phyloP scores from a whole-genome alignment of 225 moss, liverwort and hornwort genomes.

The Pleurozium schreberi region DNA sequence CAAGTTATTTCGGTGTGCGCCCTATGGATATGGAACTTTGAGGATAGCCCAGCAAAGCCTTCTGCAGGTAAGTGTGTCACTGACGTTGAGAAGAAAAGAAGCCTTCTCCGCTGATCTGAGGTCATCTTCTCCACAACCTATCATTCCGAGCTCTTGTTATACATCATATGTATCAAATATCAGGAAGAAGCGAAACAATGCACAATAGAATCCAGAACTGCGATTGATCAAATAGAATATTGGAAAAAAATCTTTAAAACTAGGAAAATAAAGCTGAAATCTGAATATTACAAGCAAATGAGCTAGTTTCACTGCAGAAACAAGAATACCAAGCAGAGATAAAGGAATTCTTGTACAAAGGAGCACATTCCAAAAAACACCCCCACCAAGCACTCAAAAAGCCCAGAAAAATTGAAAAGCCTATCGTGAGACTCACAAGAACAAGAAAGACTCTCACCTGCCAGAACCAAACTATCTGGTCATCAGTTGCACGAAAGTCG shows the following conservation, averaged over 20 bases:
- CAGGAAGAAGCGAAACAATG: not conserved
- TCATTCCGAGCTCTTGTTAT: not conserved
- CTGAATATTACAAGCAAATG: not conserved
- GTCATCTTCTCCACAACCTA: constrained; percentile 82
- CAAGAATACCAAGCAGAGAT: not conserved
- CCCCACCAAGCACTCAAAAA: not conserved
- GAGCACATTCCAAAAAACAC: not conserved
- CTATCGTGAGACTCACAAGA: not conserved
- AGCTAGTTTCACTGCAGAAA: not conserved
- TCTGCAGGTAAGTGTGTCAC: constrained; percentile 90
- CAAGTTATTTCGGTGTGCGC: constrained; percentile 92
- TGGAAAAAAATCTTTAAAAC: not conserved
- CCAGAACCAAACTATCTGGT: constrained; percentile 91
- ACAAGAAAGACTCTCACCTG: constrained; percentile 39
- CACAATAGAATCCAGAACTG: not conserved
- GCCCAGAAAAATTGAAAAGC: not conserved
- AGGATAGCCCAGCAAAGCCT: constrained; percentile 89
- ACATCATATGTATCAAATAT: not conserved
- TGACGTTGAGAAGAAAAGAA: constrained; percentile 87
- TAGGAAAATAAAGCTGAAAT: not conserved
- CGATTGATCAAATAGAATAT: not conserved
- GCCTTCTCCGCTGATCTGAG: constrained; percentile 71
- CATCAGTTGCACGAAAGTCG: constrained; percentile 50
- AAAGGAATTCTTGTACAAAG: not conserved
- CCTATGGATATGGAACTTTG: constrained; percentile 94